A percentile compares a stretch with the other conserved stretches of the same genome.
These are phyloP conservation scores for Candida glucosophila DNA, from an alignment of 1,139 yeast genomes.

Conservation along the genomic window DNA sequence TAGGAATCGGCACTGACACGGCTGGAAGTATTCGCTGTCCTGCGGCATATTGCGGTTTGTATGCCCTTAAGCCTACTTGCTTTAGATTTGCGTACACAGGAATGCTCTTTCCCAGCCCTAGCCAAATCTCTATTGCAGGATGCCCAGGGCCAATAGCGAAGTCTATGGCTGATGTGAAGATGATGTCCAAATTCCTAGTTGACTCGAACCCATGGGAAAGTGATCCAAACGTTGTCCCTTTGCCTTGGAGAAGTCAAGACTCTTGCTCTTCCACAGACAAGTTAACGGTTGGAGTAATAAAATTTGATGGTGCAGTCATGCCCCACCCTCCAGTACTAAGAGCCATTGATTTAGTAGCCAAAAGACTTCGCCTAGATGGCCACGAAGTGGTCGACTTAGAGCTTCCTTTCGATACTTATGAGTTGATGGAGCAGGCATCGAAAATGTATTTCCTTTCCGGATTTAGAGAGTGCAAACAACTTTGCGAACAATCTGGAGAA, in stretches of 20 bases:
- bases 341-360: slow-evolving; percentile 7
- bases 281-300: slow-evolving; percentile 10
- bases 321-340: slow-evolving; percentile 13
- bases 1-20: slow-evolving; percentile 28
- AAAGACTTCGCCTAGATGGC: slow-evolving; percentile 8
- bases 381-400: slow-evolving; percentile 10
- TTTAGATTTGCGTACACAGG: slow-evolving; percentile 8
- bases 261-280: slow-evolving; percentile 3
- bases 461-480: slow-evolving; percentile 35
- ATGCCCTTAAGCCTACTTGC: slow-evolving; percentile 10
- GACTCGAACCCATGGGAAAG: slow-evolving; percentile 10
- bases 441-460: slow-evolving; percentile 16
- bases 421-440: slow-evolving; percentile 8
- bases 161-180: slow-evolving; percentile 18
- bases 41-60: slow-evolving; percentile 9
- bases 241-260: slow-evolving; percentile 15
- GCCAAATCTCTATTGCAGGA: slow-evolving; percentile 12
- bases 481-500: slow-evolving; percentile 10
- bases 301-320: slow-evolving; percentile 11
- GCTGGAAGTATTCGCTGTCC: slow-evolving; percentile 15
- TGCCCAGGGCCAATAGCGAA: slow-evolving; percentile 27
- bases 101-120: slow-evolving; percentile 6
- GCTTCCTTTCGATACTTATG: slow-evolving; percentile 9
- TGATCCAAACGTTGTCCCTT: slow-evolving; percentile 11
- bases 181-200: slow-evolving; percentile 10